Evolutionary conservation across 148 eudicot genomes (phyloP).

Genomic region (Suaeda aralocaspica): DNA sequence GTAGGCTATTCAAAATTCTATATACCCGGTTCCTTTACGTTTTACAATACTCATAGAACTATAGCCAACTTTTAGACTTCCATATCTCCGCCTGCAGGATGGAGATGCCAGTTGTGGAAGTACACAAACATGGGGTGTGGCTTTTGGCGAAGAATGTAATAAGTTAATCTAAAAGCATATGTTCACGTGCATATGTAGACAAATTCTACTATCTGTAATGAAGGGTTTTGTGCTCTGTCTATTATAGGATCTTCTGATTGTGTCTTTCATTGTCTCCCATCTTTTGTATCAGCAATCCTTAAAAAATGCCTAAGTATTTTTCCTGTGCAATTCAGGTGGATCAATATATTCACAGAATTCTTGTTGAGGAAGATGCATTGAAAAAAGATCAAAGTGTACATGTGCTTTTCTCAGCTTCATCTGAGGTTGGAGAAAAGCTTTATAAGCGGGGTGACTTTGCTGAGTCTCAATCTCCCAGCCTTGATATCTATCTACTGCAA

Average conservation of each 20-base stretch:
- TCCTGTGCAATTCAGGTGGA: constrained; percentile 54
- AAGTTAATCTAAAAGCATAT: constrained; percentile 40
- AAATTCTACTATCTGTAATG: constrained; percentile 14
- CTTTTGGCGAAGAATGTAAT: constrained; percentile 92
- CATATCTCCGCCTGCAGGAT: constrained; percentile 45
- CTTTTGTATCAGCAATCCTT: background rate
- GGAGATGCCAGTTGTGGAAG: constrained; percentile 99
- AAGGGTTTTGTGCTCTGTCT: constrained; percentile 11
- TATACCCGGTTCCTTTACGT: constrained; percentile 6
- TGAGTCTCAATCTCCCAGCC: constrained; percentile 53
- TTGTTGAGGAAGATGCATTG: constrained; percentile 86
- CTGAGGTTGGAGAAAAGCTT: constrained; percentile 57
- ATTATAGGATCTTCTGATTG: background rate
- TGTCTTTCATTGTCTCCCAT: background rate
- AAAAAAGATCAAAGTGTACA: constrained; percentile 32
- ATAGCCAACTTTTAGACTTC: constrained; percentile 18
- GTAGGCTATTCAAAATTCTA: constrained; percentile 36
- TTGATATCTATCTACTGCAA: constrained; percentile 77
- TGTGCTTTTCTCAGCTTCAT: constrained; percentile 57
- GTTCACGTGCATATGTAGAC: constrained; percentile 37
- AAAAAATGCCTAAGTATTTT: constrained; percentile 9
- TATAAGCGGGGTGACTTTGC: constrained; percentile 75
- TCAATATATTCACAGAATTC: constrained; percentile 82
- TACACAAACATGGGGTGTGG: constrained; percentile 83
- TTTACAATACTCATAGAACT: constrained; percentile 1